Conservation (phyloP, 2,329 filamentous ascomycete genomes). For the Microascus cirrosus region DNA sequence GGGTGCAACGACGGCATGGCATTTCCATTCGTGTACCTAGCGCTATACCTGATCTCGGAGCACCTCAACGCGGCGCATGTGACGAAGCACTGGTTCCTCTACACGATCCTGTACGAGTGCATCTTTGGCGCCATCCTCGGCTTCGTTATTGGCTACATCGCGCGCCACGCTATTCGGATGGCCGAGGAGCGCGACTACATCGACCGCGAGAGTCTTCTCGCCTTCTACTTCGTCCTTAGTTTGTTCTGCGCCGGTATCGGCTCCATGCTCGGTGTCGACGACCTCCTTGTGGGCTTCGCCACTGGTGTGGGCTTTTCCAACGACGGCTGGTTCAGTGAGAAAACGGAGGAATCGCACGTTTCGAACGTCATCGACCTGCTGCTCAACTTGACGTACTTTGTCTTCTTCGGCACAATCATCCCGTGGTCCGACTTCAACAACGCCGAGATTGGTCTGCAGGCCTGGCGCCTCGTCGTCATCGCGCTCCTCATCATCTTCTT, state of each 20-base stretch:
- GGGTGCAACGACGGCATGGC: conserved; percentile 99
- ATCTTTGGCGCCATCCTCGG: conserved; percentile 85
- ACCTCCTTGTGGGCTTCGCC: conserved; percentile 87
- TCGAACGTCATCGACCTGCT: conserved; percentile 98
- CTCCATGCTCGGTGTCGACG: conserved; percentile 82
- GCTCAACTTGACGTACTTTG: conserved; percentile 95
- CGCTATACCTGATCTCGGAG: conserved; percentile 81
- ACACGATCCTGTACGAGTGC: conserved; percentile 90
- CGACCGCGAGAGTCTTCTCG: conserved; percentile 91
- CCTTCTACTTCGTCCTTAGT: conserved; percentile 96
- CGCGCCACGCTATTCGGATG: conserved; percentile 78
- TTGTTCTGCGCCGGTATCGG: conserved; percentile 93
- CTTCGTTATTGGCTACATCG: conserved; percentile 78
- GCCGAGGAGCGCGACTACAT: conserved; percentile 80
- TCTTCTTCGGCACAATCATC: conserved; percentile 94
- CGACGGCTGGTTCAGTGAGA: conserved; percentile 96
- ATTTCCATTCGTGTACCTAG: conserved; percentile 92
- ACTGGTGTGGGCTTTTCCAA: conserved; percentile 98
- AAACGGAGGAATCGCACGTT: conserved; percentile 96
- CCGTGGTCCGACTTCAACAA: conserved; percentile 90
- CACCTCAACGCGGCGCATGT: conserved; percentile 57
- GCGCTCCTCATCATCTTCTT: conserved; percentile 92
- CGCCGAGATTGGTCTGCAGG: conserved; percentile 58
- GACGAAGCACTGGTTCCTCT: conserved; percentile 76
- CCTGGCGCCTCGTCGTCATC: conserved; percentile 89